Conservation (phyloP, 805 yeast species). For the Teunomyces panamensis region DNA sequence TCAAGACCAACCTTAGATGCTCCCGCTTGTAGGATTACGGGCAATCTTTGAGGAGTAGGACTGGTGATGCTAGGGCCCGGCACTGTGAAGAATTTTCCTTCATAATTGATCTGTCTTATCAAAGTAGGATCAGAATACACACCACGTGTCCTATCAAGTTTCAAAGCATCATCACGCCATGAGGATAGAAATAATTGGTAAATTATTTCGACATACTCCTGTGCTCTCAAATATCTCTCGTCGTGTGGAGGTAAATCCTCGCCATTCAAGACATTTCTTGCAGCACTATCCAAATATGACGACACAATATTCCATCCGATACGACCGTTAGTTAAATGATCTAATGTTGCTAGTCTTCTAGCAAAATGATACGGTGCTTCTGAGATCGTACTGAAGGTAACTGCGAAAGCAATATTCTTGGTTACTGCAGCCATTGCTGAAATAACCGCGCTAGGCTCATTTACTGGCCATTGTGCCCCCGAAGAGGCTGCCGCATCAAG, state of each 20-base stretch:
- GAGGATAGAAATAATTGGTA: slow-evolving; percentile 5
- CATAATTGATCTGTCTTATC: slow-evolving; percentile 3
- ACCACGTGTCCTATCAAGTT: background rate
- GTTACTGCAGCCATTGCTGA: slow-evolving; percentile 7
- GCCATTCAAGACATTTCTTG: slow-evolving; percentile 4
- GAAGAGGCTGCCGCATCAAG: slow-evolving; percentile 1
- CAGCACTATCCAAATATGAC: slow-evolving; percentile 4
- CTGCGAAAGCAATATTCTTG: slow-evolving; percentile 2
- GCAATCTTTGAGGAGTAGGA: slow-evolving; percentile 5
- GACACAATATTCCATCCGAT: slow-evolving; percentile 5
- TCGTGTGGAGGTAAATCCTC: slow-evolving; percentile 2
- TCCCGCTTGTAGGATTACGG: slow-evolving; percentile 6
- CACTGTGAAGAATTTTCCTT: slow-evolving; percentile 3
- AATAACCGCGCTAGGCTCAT: slow-evolving; percentile 6
- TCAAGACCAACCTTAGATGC: slow-evolving; percentile 2
- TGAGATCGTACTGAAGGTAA: slow-evolving; percentile 5
- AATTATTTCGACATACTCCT: slow-evolving; percentile 3
- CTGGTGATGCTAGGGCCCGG: slow-evolving; percentile 5
- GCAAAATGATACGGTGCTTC: slow-evolving; percentile 6
- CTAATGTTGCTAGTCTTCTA: slow-evolving; percentile 5
- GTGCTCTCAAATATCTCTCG: slow-evolving; percentile 3
- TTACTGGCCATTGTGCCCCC: slow-evolving; percentile 6
- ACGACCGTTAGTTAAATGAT: slow-evolving; percentile 5
- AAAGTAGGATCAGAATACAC: slow-evolving; percentile 2
- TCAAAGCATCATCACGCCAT: slow-evolving; percentile 5